Base-by-base conservation (phyloP, 352 stramenopile genomes). In the Phytophthora multivora region DNA sequence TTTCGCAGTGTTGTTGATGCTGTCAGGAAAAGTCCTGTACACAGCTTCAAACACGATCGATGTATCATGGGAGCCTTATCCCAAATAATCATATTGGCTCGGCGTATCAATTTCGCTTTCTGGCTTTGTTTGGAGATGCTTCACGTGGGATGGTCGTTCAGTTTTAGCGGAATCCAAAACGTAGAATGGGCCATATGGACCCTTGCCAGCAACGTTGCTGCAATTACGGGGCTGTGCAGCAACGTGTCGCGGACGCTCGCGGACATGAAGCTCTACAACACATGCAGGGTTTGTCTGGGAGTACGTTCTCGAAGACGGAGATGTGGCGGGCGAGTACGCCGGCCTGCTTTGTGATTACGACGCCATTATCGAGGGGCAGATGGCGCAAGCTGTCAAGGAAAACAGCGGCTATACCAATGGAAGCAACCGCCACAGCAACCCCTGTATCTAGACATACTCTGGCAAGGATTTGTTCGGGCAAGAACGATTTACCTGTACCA, bases 401-500 rank as follows among this genome's bases (percentile, higher is more conserved):
- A n/a, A n/a, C n/a, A n/a, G n/a, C n/a, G n/a, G n/a, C n/a, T n/a
- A n/a, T n/a, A n/a, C 63, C 16, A 10, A 13, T 43, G 38, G 38
- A 43, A 25, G 38, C 15, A 15, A 43, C 38, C 19, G 15, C 38
- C 59, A 83, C 48, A 0, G 43, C 69, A 19, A 76, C 68, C 15
- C 62, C 60, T 0, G 65, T n/a, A 5, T 62, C 11, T 1, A 63
- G 4, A 3, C 60, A 47, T 31, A 73, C 19, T 0, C 57, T 47
- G 1, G 66, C 48, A 1, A 73, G 26, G 1, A 80, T 41, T 5
- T 69, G 48, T 18, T 76, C 19, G 11, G 63, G 30, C 2, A 75
- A 18, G 9, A 69, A 67, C 11, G 68, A 72, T 33, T 83, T 83
- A 3, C 71, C 68, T 7, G 58, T 76, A 1, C 69, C 65, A 16